phyloP scores from a whole-genome alignment of 1,284 basidiomycete species.

The Boletus hoseneyae region DNA sequence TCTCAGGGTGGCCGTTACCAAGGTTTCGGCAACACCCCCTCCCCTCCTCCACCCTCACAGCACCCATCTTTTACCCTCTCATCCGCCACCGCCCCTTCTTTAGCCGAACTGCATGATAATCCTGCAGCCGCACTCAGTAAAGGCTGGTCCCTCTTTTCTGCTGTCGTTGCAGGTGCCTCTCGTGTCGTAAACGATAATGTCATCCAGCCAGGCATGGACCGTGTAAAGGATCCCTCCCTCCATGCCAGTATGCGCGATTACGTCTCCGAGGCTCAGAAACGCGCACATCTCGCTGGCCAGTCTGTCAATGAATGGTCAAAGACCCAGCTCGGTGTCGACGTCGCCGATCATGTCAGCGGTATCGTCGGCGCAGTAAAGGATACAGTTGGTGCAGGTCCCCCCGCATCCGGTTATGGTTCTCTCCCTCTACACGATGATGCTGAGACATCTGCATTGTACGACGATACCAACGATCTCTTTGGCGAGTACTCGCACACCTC shows the following conservation, averaged over 20 bases:
- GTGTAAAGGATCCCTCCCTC: conserved; percentile 71
- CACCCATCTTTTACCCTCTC: conserved; percentile 64
- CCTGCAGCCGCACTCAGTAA: conserved; percentile 75
- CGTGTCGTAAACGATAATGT: conserved; percentile 75
- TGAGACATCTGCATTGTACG: conserved; percentile 57
- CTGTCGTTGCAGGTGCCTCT: conserved; percentile 69
- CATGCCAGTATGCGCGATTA: conserved; percentile 71
- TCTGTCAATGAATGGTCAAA: conserved; percentile 72
- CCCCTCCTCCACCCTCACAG: conserved; percentile 45
- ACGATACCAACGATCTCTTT: conserved; percentile 56
- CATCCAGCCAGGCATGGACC: conserved; percentile 78
- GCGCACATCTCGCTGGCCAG: conserved; percentile 53
- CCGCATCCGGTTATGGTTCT: conserved; percentile 53
- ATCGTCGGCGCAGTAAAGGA: conserved; percentile 58
- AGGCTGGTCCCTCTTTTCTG: conserved; percentile 81
- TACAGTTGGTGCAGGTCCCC: conserved; percentile 41
- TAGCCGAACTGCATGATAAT: conserved; percentile 76
- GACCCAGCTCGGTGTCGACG: conserved; percentile 73
- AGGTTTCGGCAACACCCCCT: conserved; percentile 77
- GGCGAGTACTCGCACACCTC: conserved; percentile 42
- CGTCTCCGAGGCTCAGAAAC: conserved; percentile 63
- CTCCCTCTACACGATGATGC: conserved; percentile 45
- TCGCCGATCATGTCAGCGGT: conserved; percentile 64
- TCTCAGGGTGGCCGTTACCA: conserved; percentile 84
- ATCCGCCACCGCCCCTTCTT: conserved; percentile 65